Evolutionary conservation across 352 stramenopile genomes (phyloP).

Genomic region (Globisporangium cystogenes): DNA sequence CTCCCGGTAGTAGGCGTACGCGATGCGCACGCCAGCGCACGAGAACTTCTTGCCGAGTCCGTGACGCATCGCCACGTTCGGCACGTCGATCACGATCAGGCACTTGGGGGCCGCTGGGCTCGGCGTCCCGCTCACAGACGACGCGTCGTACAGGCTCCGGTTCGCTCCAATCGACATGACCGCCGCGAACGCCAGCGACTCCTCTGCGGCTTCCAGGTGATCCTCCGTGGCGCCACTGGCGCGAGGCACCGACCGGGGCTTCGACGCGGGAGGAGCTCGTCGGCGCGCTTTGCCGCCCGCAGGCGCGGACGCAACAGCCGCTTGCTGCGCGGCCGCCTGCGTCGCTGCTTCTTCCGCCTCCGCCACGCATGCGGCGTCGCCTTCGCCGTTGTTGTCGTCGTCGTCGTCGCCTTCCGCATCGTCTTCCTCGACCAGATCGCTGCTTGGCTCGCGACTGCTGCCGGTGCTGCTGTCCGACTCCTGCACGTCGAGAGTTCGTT

Average conservation of each 20-base stretch:
- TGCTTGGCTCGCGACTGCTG: background rate
- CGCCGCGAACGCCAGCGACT: conserved; percentile 23
- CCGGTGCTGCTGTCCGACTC: background rate
- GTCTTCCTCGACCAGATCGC: background rate
- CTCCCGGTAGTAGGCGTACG: conserved; percentile 61
- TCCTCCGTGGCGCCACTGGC: background rate
- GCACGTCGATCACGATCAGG: conserved; percentile 61
- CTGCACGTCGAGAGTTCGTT: background rate
- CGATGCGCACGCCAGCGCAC: conserved; percentile 63
- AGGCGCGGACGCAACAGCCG: conserved; percentile 15
- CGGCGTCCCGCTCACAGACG: conserved; percentile 5
- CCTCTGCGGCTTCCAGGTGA: conserved; percentile 1
- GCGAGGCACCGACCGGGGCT: background rate
- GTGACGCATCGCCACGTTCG: conserved; percentile 82
- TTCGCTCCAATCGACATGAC: conserved; percentile 42
- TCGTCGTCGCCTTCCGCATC: background rate
- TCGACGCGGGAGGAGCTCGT: background rate
- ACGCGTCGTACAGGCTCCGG: conserved; percentile 19
- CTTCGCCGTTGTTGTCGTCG: background rate
- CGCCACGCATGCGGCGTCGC: background rate
- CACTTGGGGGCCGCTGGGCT: conserved; percentile 19
- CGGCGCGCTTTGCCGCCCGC: background rate
- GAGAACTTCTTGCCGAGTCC: conserved; percentile 74
- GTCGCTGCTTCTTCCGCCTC: background rate
- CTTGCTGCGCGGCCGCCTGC: background rate